A percentile compares a stretch with the other conserved stretches of the same genome.
phyloP scores from a whole-genome alignment of 805 yeast species.

The Pichia thaimueangensis region DNA sequence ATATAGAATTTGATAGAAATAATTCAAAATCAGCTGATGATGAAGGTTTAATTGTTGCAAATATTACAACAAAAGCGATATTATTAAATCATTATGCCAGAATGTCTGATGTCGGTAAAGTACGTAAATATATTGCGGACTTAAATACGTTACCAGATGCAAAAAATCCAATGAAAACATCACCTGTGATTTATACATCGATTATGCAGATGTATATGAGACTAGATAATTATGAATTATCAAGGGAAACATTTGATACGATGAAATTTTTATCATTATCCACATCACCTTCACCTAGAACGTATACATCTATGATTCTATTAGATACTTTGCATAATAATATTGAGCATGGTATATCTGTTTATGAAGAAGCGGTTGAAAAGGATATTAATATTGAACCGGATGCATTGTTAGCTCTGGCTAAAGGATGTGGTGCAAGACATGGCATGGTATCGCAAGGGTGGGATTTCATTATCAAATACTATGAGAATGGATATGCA shows the following conservation, averaged over 20 bases:
- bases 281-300: constrained; percentile 59
- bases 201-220: constrained; percentile 57
- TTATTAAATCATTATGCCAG: constrained; percentile 41
- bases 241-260: constrained; percentile 69
- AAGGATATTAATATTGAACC: constrained; percentile 31
- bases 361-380: constrained; percentile 61
- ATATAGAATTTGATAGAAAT: constrained; percentile 16
- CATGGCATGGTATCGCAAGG: constrained; percentile 46
- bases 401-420: constrained; percentile 48
- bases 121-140: constrained; percentile 35
- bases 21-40: background rate
- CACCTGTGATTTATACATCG: constrained; percentile 42
- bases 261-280: constrained; percentile 71
- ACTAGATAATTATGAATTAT: constrained; percentile 46
- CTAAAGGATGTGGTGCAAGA: constrained; percentile 60
- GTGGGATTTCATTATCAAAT: constrained; percentile 72
- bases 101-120: constrained; percentile 30
- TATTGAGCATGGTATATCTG: constrained; percentile 68
- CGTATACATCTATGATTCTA: constrained; percentile 68
- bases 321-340: constrained; percentile 57
- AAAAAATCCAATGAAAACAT: constrained; percentile 13
- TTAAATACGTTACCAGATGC: constrained; percentile 11
- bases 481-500: constrained; percentile 37
- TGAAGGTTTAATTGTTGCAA: constrained; percentile 24
- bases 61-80: constrained; percentile 37